Percentiles rank a stretch among this genome's conserved stretches.
Evolutionary conservation across 768 basidiomycete genomes (phyloP).

Genomic region (Macrolepiota fuliginosa): DNA sequence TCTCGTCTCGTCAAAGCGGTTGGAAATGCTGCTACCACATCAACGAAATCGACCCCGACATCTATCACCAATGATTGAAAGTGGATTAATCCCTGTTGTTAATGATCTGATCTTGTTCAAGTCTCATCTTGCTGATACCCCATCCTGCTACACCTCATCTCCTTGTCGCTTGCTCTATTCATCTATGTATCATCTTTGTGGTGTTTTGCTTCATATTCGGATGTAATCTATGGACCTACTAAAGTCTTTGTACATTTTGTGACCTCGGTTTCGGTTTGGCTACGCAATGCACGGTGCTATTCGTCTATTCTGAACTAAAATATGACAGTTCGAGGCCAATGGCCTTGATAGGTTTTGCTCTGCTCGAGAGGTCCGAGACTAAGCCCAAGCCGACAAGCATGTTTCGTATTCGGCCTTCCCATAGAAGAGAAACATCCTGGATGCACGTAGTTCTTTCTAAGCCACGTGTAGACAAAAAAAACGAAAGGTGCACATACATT

Average conservation of each 20-base stretch:
- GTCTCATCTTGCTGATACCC: slow-evolving; percentile 1
- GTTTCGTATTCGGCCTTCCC: slow-evolving; percentile 90
- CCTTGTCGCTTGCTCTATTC: background rate
- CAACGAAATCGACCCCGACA: slow-evolving; percentile 19
- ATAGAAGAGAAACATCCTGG: slow-evolving; percentile 91
- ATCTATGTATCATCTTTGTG: background rate
- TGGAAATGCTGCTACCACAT: slow-evolving; percentile 31
- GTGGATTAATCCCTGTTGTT: background rate
- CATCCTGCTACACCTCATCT: background rate
- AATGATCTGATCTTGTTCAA: background rate
- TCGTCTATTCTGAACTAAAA: slow-evolving; percentile 62
- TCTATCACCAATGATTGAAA: slow-evolving; percentile 14
- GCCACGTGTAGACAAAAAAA: background rate
- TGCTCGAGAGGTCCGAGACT: slow-evolving; percentile 83
- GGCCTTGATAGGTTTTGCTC: slow-evolving; percentile 83
- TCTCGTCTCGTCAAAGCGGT: slow-evolving; percentile 64
- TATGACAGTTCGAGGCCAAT: slow-evolving; percentile 93
- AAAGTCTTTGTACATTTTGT: background rate
- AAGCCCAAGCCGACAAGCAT: slow-evolving; percentile 89
- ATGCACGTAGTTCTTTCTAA: slow-evolving; percentile 7
- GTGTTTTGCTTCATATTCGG: slow-evolving; percentile 7
- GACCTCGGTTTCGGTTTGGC: background rate
- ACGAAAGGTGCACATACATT: slow-evolving; percentile 52
- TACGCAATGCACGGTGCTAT: background rate
- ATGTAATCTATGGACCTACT: slow-evolving; percentile 10